A percentile compares a stretch with the other conserved stretches of the same genome.
Conservation (phyloP, 1,139 yeast genomes). For the Geotrichum aggregatum region DNA sequence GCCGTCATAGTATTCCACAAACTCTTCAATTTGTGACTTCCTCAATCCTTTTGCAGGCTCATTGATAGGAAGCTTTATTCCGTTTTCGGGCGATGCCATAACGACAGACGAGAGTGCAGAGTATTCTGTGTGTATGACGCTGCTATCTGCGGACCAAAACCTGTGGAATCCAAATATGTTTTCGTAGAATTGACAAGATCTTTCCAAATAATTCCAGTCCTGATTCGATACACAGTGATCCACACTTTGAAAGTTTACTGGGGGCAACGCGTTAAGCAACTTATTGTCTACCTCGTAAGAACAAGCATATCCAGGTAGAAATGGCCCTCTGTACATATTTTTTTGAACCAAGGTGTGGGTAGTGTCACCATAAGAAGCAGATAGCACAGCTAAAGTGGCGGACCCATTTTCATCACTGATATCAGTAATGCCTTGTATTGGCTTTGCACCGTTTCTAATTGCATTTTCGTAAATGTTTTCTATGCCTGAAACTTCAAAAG, state of each 20-base stretch:
- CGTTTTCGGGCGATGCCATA: slow-evolving; percentile 65
- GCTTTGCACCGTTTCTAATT: slow-evolving; percentile 51
- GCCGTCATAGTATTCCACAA: slow-evolving; percentile 66
- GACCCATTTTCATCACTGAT: slow-evolving; percentile 49
- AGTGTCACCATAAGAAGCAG: slow-evolving; percentile 57
- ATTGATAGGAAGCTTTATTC: slow-evolving; percentile 73
- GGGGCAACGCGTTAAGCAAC: slow-evolving; percentile 32
- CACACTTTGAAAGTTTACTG: slow-evolving; percentile 44
- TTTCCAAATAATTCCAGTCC: slow-evolving; percentile 62
- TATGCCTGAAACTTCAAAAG: slow-evolving; percentile 55
- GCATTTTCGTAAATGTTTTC: slow-evolving; percentile 48
- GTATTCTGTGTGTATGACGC: slow-evolving; percentile 60
- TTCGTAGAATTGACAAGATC: slow-evolving; percentile 56
- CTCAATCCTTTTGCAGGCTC: slow-evolving; percentile 70
- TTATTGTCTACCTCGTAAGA: slow-evolving; percentile 8
- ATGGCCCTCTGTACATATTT: slow-evolving; percentile 41
- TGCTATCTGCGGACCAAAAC: slow-evolving; percentile 82
- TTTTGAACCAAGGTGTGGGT: slow-evolving; percentile 63
- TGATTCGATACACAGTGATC: slow-evolving; percentile 83
- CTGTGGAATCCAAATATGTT: slow-evolving; percentile 65
- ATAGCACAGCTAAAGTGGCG: slow-evolving; percentile 52
- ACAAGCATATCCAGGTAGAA: slow-evolving; percentile 53
- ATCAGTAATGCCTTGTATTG: slow-evolving; percentile 44
- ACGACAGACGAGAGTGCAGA: slow-evolving; percentile 71
- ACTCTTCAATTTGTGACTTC: slow-evolving; percentile 78